These are phyloP conservation scores for Pneumocystis canis DNA, from an alignment of 1,139 yeast species.

Conservation along the genomic window DNA sequence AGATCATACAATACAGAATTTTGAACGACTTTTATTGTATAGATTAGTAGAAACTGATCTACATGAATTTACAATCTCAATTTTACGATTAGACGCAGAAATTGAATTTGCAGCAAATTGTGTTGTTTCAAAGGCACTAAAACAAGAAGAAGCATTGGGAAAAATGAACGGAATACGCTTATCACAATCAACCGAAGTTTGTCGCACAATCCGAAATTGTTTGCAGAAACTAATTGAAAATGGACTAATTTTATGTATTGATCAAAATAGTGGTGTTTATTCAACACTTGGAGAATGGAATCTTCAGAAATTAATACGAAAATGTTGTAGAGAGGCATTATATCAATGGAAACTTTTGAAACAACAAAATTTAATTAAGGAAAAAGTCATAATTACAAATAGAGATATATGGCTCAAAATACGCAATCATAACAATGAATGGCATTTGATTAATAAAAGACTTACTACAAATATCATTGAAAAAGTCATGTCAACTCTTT, in stretches of 20 bases:
- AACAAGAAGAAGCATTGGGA: not conserved
- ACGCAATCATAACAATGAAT: not conserved
- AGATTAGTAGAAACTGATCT: not conserved
- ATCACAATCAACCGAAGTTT: not conserved
- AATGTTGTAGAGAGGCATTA: not conserved
- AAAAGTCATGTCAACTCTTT: not conserved
- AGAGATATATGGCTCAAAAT: not conserved
- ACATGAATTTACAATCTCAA: constrained; percentile 5
- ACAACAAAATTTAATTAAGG: not conserved
- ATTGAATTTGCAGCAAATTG: constrained; percentile 6
- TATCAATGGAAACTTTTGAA: not conserved
- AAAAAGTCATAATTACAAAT: not conserved
- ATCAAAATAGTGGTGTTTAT: constrained; percentile 1
- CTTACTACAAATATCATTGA: not conserved
- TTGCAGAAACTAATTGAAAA: constrained; percentile 5
- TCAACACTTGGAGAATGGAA: constrained; percentile 9
- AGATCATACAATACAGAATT: constrained; percentile 3
- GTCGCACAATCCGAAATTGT: constrained; percentile 6
- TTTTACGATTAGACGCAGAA: constrained; percentile 3
- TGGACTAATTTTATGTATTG: constrained; percentile 3
- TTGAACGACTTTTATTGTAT: constrained; percentile 5
- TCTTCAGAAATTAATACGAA: constrained; percentile 3
- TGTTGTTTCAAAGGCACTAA: constrained; percentile 4
- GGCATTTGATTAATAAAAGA: not conserved
- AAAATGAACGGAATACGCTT: not conserved